Evolutionary conservation across 2,329 filamentous ascomycete species (phyloP).

Genomic region (Sclerotinia minor): DNA sequence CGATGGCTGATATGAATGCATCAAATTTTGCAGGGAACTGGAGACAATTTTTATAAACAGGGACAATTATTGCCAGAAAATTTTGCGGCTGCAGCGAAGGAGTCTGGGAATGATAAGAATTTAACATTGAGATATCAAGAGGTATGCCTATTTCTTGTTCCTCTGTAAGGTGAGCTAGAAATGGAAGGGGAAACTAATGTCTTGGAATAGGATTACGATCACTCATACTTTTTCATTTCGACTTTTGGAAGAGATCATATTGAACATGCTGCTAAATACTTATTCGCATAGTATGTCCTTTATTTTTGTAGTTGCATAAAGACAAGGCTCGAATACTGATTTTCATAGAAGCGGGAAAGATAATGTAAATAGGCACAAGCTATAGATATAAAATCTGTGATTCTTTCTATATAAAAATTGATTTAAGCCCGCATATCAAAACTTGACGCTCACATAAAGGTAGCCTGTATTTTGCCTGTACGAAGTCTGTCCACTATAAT

Average conservation of each 20-base stretch:
- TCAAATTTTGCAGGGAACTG: slow-evolving; percentile 68
- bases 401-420: not conserved
- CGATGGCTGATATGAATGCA: not conserved
- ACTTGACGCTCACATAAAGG: not conserved
- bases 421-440: not conserved
- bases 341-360: slow-evolving; percentile 19
- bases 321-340: slow-evolving; percentile 13
- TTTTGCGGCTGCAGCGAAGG: slow-evolving; percentile 75
- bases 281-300: slow-evolving; percentile 27
- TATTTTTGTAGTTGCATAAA: not conserved
- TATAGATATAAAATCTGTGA: not conserved
- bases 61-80: slow-evolving; percentile 93
- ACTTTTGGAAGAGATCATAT: slow-evolving; percentile 65
- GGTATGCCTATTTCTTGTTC: slow-evolving; percentile 45
- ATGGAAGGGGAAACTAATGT: slow-evolving; percentile 26
- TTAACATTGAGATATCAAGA: slow-evolving; percentile 81
- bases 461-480: not conserved
- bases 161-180: not conserved
- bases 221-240: slow-evolving; percentile 96
- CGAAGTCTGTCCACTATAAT: not conserved
- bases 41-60: slow-evolving; percentile 95
- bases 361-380: slow-evolving; percentile 16
- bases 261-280: slow-evolving; percentile 26
- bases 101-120: slow-evolving; percentile 67
- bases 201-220: slow-evolving; percentile 73